These are phyloP conservation scores for Sabuloglossum arenarium DNA, from an alignment of 495 filamentous ascomycete species.

Conservation along the genomic window DNA sequence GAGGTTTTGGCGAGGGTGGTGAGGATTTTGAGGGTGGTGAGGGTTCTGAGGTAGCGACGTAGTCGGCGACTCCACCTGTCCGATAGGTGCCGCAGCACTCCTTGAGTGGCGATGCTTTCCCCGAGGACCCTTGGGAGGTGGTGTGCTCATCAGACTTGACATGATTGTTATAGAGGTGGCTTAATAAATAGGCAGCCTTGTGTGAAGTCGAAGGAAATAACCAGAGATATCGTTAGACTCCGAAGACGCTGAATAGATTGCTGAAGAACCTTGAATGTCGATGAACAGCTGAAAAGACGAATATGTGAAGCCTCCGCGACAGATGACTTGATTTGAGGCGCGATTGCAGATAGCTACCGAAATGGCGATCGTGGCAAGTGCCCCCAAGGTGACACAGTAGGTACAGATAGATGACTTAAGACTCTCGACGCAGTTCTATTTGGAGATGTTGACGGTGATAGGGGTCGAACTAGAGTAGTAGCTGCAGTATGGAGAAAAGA, in stretches of 20 bases:
- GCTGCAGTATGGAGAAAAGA: not conserved
- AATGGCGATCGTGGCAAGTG: not conserved
- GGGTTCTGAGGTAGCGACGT: too few relatives aligned
- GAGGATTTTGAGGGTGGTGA: conserved; percentile 5
- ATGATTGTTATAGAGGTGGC: not conserved
- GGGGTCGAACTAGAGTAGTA: not conserved
- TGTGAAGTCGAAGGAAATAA: conserved; percentile 1
- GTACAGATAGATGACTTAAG: not conserved
- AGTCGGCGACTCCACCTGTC: conserved; percentile 1
- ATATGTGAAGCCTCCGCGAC: not conserved
- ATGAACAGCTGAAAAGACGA: not conserved
- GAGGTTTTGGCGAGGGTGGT: not conserved
- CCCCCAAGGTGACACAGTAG: not conserved
- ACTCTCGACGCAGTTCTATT: too few relatives aligned
- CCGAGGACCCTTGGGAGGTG: conserved; percentile 1
- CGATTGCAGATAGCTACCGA: not conserved
- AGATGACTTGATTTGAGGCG: not conserved
- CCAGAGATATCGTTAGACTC: not conserved
- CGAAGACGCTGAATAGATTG: not conserved
- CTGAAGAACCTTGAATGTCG: not conserved
- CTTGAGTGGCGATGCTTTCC: conserved; percentile 10
- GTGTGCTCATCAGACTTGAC: conserved; percentile 1
- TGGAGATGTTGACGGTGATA: not conserved
- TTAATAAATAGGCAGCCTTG: conserved; percentile 5
- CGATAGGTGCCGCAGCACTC: conserved; percentile 6